Conservation (phyloP, 1,284 basidiomycete genomes). For the Tylopilus orsonianus region DNA sequence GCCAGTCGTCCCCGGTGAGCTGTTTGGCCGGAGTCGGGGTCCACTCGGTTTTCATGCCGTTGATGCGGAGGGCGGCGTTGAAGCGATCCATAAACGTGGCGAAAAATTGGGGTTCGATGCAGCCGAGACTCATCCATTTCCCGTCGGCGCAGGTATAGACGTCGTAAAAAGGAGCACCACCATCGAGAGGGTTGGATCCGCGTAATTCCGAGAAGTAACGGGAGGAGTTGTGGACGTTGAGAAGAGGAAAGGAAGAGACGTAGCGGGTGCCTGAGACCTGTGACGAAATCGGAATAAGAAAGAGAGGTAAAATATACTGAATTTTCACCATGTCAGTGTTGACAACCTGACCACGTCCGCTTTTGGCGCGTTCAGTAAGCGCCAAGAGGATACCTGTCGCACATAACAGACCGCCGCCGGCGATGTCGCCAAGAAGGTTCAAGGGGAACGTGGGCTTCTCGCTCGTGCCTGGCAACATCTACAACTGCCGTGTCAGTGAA, state of each 20-base stretch:
- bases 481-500: background rate
- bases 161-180: conserved; percentile 78
- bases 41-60: conserved; percentile 48
- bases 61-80: conserved; percentile 46
- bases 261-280: conserved; percentile 82
- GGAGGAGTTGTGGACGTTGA: conserved; percentile 45
- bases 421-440: conserved; percentile 81
- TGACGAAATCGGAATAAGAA: background rate
- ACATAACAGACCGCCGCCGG: conserved; percentile 77
- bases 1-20: conserved; percentile 57
- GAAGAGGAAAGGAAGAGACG: conserved; percentile 68
- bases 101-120: conserved; percentile 74
- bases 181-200: conserved; percentile 69
- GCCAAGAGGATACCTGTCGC: conserved; percentile 76
- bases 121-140: conserved; percentile 75
- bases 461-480: conserved; percentile 68
- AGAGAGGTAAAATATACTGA: too few relatives aligned
- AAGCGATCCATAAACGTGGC: conserved; percentile 58
- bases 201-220: conserved; percentile 46
- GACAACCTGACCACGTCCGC: conserved; percentile 73
- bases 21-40: conserved; percentile 54
- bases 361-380: conserved; percentile 62
- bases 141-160: conserved; percentile 75
- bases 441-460: conserved; percentile 72
- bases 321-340: conserved; percentile 70